A percentile compares a stretch with the other conserved stretches of the same genome.
Evolutionary conservation across 441 rosid genomes (phyloP).

Genomic region (Kokia cookei): DNA sequence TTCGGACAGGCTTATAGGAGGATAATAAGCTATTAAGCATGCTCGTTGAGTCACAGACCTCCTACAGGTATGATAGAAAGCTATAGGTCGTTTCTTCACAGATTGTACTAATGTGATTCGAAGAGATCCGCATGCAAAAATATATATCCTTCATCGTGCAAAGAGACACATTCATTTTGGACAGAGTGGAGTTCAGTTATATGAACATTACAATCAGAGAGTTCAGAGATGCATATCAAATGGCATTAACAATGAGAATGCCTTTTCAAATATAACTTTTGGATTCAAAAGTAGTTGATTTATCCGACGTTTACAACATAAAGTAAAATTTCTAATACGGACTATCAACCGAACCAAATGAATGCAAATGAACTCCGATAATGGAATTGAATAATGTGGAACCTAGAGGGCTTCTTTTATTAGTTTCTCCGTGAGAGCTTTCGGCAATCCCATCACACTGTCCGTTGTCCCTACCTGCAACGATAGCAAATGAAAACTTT

Average conservation of each 20-base stretch:
- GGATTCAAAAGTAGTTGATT: neutral
- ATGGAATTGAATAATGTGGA: neutral
- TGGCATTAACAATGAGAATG: neutral
- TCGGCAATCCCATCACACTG: slow-evolving; percentile 71
- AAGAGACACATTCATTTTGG: too few species aligned
- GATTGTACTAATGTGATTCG: too few species aligned
- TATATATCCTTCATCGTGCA: too few species aligned
- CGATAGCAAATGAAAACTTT: slow-evolving; percentile 1
- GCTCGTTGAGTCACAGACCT: too few species aligned
- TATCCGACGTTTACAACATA: neutral
- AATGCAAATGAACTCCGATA: neutral
- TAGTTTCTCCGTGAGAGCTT: slow-evolving; percentile 44
- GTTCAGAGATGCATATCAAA: neutral
- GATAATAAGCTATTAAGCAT: too few species aligned
- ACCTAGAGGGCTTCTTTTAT: slow-evolving; percentile 36
- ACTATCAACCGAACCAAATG: neutral
- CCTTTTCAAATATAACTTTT: neutral
- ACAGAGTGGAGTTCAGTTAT: neutral
- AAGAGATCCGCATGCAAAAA: too few species aligned
- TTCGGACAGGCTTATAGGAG: neutral
- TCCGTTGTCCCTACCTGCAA: slow-evolving; percentile 63
- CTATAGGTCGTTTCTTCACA: too few species aligned
- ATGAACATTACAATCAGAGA: neutral
- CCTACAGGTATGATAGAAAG: too few species aligned
- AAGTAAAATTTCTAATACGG: neutral